Percentiles rank a stretch among this genome's conserved stretches.
phyloP scores from a whole-genome alignment of 179 eudicot genomes.

The Pouteria campechiana region DNA sequence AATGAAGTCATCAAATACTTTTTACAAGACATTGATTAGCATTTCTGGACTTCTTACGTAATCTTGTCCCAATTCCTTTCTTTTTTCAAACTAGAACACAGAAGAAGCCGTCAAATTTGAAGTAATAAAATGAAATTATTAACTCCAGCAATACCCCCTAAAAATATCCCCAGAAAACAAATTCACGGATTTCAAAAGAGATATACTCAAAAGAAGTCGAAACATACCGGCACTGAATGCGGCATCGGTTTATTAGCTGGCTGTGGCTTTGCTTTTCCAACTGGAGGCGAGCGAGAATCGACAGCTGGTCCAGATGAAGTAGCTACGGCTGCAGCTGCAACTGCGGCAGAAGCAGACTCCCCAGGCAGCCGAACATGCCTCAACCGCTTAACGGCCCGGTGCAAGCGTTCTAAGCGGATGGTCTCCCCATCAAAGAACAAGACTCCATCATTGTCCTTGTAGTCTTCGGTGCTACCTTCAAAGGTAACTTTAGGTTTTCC shows the following conservation, averaged over 20 bases:
- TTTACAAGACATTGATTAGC: no score
- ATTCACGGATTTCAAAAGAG: neutral
- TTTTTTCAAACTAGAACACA: no score
- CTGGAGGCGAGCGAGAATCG: slow-evolving; percentile 33
- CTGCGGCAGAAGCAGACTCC: slow-evolving; percentile 24
- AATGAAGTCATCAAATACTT: no score
- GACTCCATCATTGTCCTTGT: slow-evolving; percentile 88
- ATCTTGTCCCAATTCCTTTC: no score
- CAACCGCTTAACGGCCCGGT: slow-evolving; percentile 73
- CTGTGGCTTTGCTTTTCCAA: slow-evolving; percentile 31
- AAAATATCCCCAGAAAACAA: neutral
- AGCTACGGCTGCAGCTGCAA: slow-evolving; percentile 3
- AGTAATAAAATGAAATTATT: no score
- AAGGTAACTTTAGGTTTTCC: slow-evolving; percentile 78
- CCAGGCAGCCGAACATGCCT: slow-evolving; percentile 67
- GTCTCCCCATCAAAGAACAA: slow-evolving; percentile 73
- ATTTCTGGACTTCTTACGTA: no score
- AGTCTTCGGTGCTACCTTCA: slow-evolving; percentile 79
- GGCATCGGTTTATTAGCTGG: slow-evolving; percentile 21
- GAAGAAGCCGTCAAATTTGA: no score
- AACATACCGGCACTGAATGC: slow-evolving; percentile 34
- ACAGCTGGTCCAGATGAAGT: slow-evolving; percentile 16
- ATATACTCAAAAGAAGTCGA: no score
- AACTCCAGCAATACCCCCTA: no score
- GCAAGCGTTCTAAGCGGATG: slow-evolving; percentile 79